Base-by-base conservation (phyloP, 2,329 filamentous ascomycete genomes). In the Davidsoniella eucalypti region DNA sequence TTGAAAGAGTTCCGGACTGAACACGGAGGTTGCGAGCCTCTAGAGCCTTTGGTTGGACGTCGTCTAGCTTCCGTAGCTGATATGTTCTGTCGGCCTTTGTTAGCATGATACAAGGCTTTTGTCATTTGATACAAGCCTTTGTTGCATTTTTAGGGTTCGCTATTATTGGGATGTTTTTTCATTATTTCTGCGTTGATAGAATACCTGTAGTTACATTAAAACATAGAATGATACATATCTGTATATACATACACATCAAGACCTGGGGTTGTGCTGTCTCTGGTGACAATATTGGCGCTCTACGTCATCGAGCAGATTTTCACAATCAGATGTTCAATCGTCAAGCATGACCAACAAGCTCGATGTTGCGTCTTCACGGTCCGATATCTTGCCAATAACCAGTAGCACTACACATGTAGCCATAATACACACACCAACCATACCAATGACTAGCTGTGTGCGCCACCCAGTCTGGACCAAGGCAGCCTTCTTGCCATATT, bases 401-500 rank as follows among this genome's bases (percentile, higher is more conserved):
- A 86, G 61, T 3, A 86, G 68, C 9, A 83, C 64, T 1, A 84
- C 62, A 57, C 80, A 84, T 7, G 80, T 76, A 6, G 71, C 78
- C 25, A 84, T 68, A 54, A 86, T 85, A 36, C 70, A 70, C 7
- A 73, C 58, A 2, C 80, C 75, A 25, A 84, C 71, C 3, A 76
- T 63, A 2, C 70, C 75, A 58, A 85, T 74, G 21, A 82, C 67
- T 40, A 81, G 64, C 62, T 96, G 88, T 37, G 92, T 96, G 65
- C 87, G 90, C 83, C 85, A 92, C 1, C 92, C 92, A 26, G 80
- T 84, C 67, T 98, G 92, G 38, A 98, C 92, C 55, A 96, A 73
- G 0, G 92, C 92, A 23, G 74, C 73, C 56, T 80, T 78, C 38
- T 75, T 72, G 57, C 83, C 83, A 63, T 94, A 98, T 61, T 85